Base-by-base conservation (phyloP, 2,329 filamentous ascomycete species). In the Arthrobotrys pseudoclavata region DNA sequence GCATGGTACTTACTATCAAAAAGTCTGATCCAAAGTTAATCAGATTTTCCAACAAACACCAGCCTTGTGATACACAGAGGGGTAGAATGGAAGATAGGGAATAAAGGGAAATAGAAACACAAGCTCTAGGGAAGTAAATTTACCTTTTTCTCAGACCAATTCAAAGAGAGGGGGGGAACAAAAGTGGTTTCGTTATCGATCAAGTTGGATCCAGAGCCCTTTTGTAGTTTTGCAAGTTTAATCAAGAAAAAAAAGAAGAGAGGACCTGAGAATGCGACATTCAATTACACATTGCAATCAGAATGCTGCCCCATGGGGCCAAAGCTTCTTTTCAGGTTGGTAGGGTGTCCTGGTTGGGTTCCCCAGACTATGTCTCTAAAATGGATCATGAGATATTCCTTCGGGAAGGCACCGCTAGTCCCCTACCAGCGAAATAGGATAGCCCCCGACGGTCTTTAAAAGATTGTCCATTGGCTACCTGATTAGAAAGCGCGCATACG, bases 351-450 rank as follows among this genome's bases (percentile, higher is more conserved):
- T 45, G 50, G 45, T 63, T 53, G 53, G 63, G 53, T 69, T 60
- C 72, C 72, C 72, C 72, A 76, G 72, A 76, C 55, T 60, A 60
- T 76, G 72, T 76, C 42, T 70, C 66, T 69, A 29, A 60, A 42
- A 55, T 76, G 64, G 71, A 70, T 69, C 72, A 76, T 76, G 72
- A 76, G 66, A 69, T 76, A 70, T 76, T 60, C 29, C 50, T 76
- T 76, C 66, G 72, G 72, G 72, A 76, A 76, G 72, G 72, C 72
- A 70, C 64, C 64, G 55, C 29, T 52, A 50, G 13, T 64, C 47
- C 62, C 48, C 55, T 60, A 40, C 61, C 63, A 40, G 57, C 26
- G 48, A 76, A 69, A 34, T 61, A 31, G 64, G 55, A 69, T 69
- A 69, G 62, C 72, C 67, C 72, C 72, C 72, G 67, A 64, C 63